Conservation (phyloP, 371 early-diverging fungal species). For the Dinochytrium kinnereticum region DNA sequence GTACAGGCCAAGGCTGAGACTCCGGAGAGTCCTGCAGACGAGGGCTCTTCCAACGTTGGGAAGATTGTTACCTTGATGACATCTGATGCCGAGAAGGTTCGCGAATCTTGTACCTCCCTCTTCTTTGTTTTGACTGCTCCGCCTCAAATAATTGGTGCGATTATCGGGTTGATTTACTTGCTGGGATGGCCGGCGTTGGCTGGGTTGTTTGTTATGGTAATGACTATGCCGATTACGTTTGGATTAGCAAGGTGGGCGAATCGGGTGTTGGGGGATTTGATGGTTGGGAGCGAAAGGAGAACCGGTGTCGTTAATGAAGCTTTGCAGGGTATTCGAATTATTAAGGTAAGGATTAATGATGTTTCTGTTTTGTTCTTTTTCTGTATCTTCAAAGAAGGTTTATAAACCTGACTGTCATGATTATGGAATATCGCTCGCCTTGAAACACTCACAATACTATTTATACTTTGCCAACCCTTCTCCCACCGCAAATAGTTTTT, state of each 20-base stretch:
- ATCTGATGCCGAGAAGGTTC: constrained; percentile 47
- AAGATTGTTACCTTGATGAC: constrained; percentile 53
- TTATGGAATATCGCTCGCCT: too few species aligned
- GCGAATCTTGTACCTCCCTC: constrained; percentile 39
- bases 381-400: too few species aligned
- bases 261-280: constrained; percentile 35
- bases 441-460: too few species aligned
- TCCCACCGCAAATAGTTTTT: too few species aligned
- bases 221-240: constrained; percentile 15
- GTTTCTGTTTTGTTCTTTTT: too few species aligned
- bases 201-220: constrained; percentile 45
- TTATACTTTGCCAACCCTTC: too few species aligned
- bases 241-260: constrained; percentile 21
- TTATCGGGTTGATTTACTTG: constrained; percentile 33
- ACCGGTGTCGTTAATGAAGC: constrained; percentile 53
- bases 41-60: constrained; percentile 30
- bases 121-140: too few species aligned
- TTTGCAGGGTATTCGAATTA: constrained; percentile 53
- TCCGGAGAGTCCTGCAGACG: constrained; percentile 15
- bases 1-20: constrained; percentile 7
- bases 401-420: too few species aligned
- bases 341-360: too few species aligned
- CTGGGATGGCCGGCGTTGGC: constrained; percentile 47
- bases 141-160: too few species aligned
- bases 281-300: constrained; percentile 49